Percentiles rank a stretch among this genome's conserved stretches.
Evolutionary conservation across 2,329 filamentous ascomycete genomes (phyloP).

Genomic region (Amphichorda felina): DNA sequence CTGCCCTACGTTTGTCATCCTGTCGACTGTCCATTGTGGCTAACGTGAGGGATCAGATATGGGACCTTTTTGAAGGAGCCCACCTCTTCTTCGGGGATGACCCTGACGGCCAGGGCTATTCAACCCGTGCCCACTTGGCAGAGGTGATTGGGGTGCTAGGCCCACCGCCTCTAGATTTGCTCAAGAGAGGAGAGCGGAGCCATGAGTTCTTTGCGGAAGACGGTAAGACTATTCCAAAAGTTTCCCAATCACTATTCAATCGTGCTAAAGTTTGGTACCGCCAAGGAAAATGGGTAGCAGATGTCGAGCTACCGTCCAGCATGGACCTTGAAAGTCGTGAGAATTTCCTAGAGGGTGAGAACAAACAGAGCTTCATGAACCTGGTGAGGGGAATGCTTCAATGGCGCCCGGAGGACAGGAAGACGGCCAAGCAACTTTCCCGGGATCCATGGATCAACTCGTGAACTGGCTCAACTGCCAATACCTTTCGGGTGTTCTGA

Average conservation of each 20-base stretch:
- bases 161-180: constrained; percentile 9
- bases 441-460: constrained; percentile 3
- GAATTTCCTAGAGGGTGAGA: constrained; percentile 6
- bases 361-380: constrained; percentile 8
- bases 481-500: too few species aligned
- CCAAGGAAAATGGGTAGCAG: constrained; percentile 5
- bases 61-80: constrained; percentile 11
- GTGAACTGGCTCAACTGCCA: too few species aligned
- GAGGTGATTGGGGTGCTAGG: constrained; percentile 11
- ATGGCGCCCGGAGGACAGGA: constrained; percentile 15
- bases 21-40: neutral
- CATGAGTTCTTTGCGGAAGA: constrained; percentile 7
- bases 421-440: constrained; percentile 8
- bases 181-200: constrained; percentile 5
- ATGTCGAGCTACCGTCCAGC: neutral
- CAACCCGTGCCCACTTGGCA: constrained; percentile 10
- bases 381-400: constrained; percentile 12
- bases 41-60: constrained; percentile 7
- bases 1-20: too few species aligned
- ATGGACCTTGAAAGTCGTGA: neutral
- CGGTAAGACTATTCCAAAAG: too few species aligned
- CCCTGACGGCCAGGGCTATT: constrained; percentile 6
- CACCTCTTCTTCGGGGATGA: constrained; percentile 10
- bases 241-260: neutral
- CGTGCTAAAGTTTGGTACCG: too few species aligned